phyloP scores from a whole-genome alignment of 2,329 filamentous ascomycete species.

The Exophiala dermatitidis region DNA sequence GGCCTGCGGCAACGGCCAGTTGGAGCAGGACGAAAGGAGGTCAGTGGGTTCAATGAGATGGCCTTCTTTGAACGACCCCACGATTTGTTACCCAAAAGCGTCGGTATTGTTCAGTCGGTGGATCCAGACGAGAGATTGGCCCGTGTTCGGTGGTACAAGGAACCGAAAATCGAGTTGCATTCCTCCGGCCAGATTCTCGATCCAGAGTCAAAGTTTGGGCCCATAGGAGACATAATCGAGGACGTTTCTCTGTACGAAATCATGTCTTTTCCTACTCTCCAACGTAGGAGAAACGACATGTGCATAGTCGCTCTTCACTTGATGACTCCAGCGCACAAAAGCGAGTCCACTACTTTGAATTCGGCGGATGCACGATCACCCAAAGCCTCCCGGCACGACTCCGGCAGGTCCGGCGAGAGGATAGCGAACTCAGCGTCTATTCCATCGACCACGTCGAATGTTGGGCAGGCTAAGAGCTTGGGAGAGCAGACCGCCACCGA shows the following conservation, averaged over 20 bases:
- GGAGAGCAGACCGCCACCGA: slow-evolving; percentile 27
- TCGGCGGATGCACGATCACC: too few relatives aligned
- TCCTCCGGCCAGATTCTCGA: slow-evolving; percentile 33
- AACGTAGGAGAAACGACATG: slow-evolving; percentile 46
- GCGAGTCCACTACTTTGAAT: too few relatives aligned
- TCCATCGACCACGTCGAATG: too few relatives aligned
- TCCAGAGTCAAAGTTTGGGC: slow-evolving; percentile 40
- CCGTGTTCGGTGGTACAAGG: slow-evolving; percentile 47
- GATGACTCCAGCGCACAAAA: slow-evolving; percentile 11
- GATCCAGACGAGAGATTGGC: slow-evolving; percentile 51
- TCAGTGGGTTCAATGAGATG: slow-evolving; percentile 26
- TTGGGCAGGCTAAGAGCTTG: too few relatives aligned
- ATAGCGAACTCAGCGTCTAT: too few relatives aligned
- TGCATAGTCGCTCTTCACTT: slow-evolving; percentile 34
- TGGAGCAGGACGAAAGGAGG: neutral
- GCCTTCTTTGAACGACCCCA: slow-evolving; percentile 24
- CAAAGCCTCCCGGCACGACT: too few relatives aligned
- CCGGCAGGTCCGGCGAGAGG: too few relatives aligned
- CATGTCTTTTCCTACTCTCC: slow-evolving; percentile 43
- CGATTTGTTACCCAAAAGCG: slow-evolving; percentile 39
- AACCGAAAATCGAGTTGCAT: slow-evolving; percentile 34
- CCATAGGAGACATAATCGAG: slow-evolving; percentile 37
- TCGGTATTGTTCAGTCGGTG: slow-evolving; percentile 53
- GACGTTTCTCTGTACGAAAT: slow-evolving; percentile 56
- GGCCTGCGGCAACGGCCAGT: slow-evolving; percentile 23